These are phyloP conservation scores for Endocalyx cinctus DNA, from an alignment of 2,329 filamentous ascomycete species.

Conservation along the genomic window DNA sequence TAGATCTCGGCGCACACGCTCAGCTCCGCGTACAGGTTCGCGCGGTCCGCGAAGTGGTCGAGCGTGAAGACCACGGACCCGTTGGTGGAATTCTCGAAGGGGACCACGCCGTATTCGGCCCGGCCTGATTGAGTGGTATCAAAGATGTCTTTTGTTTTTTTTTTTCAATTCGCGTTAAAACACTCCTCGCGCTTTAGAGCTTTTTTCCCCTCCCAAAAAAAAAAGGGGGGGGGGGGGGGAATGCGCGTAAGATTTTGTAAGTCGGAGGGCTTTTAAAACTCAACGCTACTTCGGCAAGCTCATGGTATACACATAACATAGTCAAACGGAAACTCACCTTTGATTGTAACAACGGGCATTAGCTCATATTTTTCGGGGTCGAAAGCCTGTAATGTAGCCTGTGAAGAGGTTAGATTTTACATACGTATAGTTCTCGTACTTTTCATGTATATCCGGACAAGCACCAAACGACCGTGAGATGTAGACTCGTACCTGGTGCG, in stretches of 20 bases:
- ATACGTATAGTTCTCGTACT: too few species aligned
- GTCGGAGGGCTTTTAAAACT: too few species aligned
- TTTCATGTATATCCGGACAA: too few species aligned
- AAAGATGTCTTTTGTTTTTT: constrained; percentile 62
- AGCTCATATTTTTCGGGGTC: constrained; percentile 43
- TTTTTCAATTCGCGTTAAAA: too few species aligned
- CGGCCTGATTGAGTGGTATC: constrained; percentile 64
- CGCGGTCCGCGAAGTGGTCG: constrained; percentile 78
- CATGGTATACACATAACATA: too few species aligned
- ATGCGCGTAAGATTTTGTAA: too few species aligned
- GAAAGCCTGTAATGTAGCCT: constrained; percentile 47
- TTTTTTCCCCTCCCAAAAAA: constrained; percentile 2
- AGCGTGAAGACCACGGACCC: constrained; percentile 87
- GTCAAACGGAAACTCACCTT: constrained; percentile 26
- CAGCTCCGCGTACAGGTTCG: constrained; percentile 60
- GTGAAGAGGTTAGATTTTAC: constrained; percentile 8
- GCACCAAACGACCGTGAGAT: too few species aligned
- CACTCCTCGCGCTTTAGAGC: too few species aligned
- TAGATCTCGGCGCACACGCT: constrained; percentile 80
- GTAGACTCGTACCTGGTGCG: constrained; percentile 40
- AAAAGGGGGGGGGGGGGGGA: not conserved
- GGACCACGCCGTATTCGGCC: constrained; percentile 73
- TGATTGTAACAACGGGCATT: constrained; percentile 47
- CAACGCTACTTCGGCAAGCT: too few species aligned
- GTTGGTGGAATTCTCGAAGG: constrained; percentile 95